These are phyloP conservation scores for Coemansia sp. DNA, from an alignment of 192 early-diverging fungal genomes.

Conservation along the genomic window DNA sequence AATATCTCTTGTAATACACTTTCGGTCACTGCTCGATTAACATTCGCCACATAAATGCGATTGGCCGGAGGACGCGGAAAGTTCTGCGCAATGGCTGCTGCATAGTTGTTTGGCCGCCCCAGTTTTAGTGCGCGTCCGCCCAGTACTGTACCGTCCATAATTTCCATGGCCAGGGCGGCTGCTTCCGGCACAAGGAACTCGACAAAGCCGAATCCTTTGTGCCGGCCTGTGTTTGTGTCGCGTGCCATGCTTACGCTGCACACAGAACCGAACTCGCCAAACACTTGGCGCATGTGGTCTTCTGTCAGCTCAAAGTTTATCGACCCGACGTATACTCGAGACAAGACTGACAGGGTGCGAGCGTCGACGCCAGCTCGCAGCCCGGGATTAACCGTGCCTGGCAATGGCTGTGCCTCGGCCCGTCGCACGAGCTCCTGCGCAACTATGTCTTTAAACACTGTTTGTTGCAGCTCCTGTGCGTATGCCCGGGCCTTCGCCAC, in stretches of 20 bases:
- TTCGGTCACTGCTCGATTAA: slow-evolving; percentile 76
- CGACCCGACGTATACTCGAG: slow-evolving; percentile 79
- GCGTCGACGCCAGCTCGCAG: slow-evolving; percentile 40
- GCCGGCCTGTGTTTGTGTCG: slow-evolving; percentile 71
- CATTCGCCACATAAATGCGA: slow-evolving; percentile 83
- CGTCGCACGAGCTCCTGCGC: slow-evolving; percentile 27
- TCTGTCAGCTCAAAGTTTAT: slow-evolving; percentile 85
- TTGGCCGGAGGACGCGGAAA: slow-evolving; percentile 63
- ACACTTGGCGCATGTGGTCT: slow-evolving; percentile 72
- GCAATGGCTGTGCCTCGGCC: slow-evolving; percentile 14
- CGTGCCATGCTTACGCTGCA: slow-evolving; percentile 76
- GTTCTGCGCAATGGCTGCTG: slow-evolving; percentile 57
- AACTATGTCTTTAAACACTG: slow-evolving; percentile 42
- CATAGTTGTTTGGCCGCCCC: slow-evolving; percentile 84
- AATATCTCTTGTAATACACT: slow-evolving; percentile 75
- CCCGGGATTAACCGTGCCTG: slow-evolving; percentile 40
- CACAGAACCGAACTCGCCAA: slow-evolving; percentile 77
- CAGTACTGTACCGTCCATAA: slow-evolving; percentile 78
- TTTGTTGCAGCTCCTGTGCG: slow-evolving; percentile 49
- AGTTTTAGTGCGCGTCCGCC: slow-evolving; percentile 80
- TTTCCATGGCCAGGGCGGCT: slow-evolving; percentile 74
- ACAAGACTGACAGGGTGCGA: slow-evolving; percentile 49
- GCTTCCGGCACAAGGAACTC: slow-evolving; percentile 88
- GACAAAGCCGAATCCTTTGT: slow-evolving; percentile 88
- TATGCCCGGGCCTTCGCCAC: slow-evolving; percentile 44